A percentile compares a stretch with the other conserved stretches of the same genome.
These are phyloP conservation scores for Globisporangium emineosum DNA, from an alignment of 352 stramenopile genomes.

Conservation along the genomic window DNA sequence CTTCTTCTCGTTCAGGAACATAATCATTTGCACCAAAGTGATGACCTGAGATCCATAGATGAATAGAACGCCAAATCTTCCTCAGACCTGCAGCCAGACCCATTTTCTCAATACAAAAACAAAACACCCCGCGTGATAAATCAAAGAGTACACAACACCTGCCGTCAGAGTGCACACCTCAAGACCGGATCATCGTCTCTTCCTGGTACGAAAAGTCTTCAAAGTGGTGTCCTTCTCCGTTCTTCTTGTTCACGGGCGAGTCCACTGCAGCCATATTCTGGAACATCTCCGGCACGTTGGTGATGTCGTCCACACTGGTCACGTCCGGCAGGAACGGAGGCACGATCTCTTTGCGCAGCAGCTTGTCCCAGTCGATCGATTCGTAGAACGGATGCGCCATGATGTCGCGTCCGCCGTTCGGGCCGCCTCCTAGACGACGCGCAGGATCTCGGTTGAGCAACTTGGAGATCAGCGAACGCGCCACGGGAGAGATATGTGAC, in stretches of 20 bases:
- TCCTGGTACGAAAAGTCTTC: slow-evolving; percentile 90
- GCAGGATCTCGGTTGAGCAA: slow-evolving; percentile 93
- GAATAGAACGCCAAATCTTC: neutral
- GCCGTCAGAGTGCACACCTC: neutral
- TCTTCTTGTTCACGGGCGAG: slow-evolving; percentile 87
- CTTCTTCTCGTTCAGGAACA: neutral
- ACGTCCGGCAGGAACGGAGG: slow-evolving; percentile 81
- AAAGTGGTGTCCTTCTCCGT: slow-evolving; percentile 81
- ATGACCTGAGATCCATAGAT: neutral
- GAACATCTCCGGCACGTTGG: slow-evolving; percentile 89
- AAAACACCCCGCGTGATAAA: slow-evolving; percentile 9
- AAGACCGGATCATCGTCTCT: slow-evolving; percentile 39
- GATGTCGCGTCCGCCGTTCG: slow-evolving; percentile 82
- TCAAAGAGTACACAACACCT: slow-evolving; percentile 11
- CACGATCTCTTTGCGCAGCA: slow-evolving; percentile 81
- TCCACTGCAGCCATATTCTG: slow-evolving; percentile 88
- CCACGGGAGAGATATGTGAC: slow-evolving; percentile 76
- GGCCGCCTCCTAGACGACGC: slow-evolving; percentile 88
- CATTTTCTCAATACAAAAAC: slow-evolving; percentile 9
- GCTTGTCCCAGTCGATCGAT: slow-evolving; percentile 82
- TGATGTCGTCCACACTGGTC: slow-evolving; percentile 77
- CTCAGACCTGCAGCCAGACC: neutral
- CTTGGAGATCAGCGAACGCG: slow-evolving; percentile 79
- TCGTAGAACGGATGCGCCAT: slow-evolving; percentile 88
- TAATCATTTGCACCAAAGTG: neutral